Conservation (phyloP, 2,329 filamentous ascomycete species). For the Fusarium nematophilum region DNA sequence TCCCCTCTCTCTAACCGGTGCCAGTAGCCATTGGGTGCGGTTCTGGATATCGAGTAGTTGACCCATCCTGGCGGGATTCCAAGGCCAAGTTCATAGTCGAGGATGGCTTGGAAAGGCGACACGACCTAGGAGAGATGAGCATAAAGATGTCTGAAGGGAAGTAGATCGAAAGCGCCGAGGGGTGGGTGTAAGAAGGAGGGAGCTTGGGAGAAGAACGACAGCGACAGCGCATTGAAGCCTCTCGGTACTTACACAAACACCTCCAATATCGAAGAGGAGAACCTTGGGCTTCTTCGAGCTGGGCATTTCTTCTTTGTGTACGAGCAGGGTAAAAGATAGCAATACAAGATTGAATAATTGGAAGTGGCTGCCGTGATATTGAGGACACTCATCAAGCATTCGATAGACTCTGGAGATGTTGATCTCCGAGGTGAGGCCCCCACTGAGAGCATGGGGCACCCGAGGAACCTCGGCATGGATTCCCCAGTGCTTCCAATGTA, state of each 20-base stretch:
- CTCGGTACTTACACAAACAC: constrained; percentile 83
- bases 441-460: constrained; percentile 19
- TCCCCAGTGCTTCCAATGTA: constrained; percentile 9
- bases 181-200: background rate
- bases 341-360: constrained; percentile 30
- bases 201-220: too few relatives aligned
- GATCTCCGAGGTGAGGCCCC: constrained; percentile 17
- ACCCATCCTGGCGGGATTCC: constrained; percentile 89
- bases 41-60: constrained; percentile 87
- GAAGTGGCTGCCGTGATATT: background rate
- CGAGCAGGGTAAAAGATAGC: constrained; percentile 26
- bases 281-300: constrained; percentile 71
- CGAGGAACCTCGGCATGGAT: constrained; percentile 42
- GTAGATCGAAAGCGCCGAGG: too few relatives aligned
- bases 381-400: background rate
- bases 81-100: constrained; percentile 84
- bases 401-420: constrained; percentile 6
- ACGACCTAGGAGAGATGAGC: constrained; percentile 69
- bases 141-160: background rate
- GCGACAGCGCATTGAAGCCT: background rate
- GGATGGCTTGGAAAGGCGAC: constrained; percentile 92
- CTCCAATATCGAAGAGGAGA: constrained; percentile 93
- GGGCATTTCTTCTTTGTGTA: constrained; percentile 58
- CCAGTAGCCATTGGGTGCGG: constrained; percentile 85
- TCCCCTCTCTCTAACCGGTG: constrained; percentile 88